These are phyloP conservation scores for Clonostachys byssicola DNA, from an alignment of 2,329 filamentous ascomycete species.

Conservation along the genomic window DNA sequence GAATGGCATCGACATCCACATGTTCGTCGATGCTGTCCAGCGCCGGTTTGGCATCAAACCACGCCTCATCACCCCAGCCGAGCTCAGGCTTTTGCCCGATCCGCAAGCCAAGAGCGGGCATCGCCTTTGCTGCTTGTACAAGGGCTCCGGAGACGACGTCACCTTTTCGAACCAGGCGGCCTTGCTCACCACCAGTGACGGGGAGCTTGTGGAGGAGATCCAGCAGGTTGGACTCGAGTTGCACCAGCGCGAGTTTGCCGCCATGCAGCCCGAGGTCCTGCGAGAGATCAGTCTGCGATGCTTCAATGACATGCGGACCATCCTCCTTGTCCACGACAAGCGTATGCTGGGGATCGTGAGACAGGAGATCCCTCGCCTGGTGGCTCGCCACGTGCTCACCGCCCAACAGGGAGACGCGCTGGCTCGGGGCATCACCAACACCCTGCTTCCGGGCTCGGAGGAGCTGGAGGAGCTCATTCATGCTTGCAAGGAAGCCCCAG, in stretches of 20 bases:
- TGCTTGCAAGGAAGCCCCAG: conserved; percentile 3
- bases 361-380: conserved; percentile 22
- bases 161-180: not conserved
- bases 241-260: conserved; percentile 27
- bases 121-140: conserved; percentile 20
- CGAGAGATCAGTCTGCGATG: conserved; percentile 27
- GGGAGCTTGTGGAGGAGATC: conserved; percentile 23
- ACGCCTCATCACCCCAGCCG: conserved; percentile 22
- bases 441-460: conserved; percentile 20
- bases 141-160: not conserved
- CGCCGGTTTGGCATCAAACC: conserved; percentile 19
- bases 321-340: conserved; percentile 35
- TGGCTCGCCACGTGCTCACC: conserved; percentile 16
- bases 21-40: conserved; percentile 22
- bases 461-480: conserved; percentile 13
- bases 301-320: conserved; percentile 33
- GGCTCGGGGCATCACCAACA: conserved; percentile 21
- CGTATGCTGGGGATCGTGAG: conserved; percentile 32
- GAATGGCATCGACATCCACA: conserved; percentile 29
- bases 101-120: conserved; percentile 11
- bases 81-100: conserved; percentile 23
- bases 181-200: conserved; percentile 7
- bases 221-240: conserved; percentile 31
- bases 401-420: conserved; percentile 15
- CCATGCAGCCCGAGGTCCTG: conserved; percentile 20